phyloP scores from a whole-genome alignment of 495 filamentous ascomycete genomes.

The Aspergillus leporis region DNA sequence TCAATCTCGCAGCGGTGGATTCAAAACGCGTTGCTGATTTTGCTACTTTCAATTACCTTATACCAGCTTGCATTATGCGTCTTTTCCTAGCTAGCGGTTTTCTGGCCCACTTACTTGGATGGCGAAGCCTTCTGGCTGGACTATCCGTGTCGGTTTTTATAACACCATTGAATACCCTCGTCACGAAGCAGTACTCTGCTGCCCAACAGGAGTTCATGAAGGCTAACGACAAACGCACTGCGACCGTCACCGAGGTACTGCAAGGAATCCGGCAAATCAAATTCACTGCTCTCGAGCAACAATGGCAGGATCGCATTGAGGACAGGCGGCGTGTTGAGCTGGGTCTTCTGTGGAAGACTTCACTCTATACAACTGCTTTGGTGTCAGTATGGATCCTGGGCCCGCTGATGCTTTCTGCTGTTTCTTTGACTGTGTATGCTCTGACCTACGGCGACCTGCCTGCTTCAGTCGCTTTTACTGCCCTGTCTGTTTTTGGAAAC shows the following conservation, averaged over 20 bases:
- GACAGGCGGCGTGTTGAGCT: conserved; percentile 67
- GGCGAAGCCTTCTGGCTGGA: conserved; percentile 67
- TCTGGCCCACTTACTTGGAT: conserved; percentile 69
- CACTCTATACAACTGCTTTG: conserved; percentile 54
- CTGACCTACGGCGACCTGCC: conserved; percentile 59
- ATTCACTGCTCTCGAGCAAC: conserved; percentile 76
- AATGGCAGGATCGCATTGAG: conserved; percentile 78
- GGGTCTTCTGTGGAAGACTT: conserved; percentile 62
- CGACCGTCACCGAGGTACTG: conserved; percentile 75
- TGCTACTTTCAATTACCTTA: conserved; percentile 62
- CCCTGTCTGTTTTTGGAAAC: conserved; percentile 69
- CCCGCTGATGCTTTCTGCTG: conserved; percentile 71
- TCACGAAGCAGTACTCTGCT: conserved; percentile 64
- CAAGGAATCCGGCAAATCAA: conserved; percentile 88
- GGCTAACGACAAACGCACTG: conserved; percentile 74
- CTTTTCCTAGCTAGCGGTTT: conserved; percentile 66
- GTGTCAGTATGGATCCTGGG: conserved; percentile 72
- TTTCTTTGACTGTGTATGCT: conserved; percentile 70
- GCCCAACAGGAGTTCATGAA: conserved; percentile 78
- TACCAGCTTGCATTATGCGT: conserved; percentile 56
- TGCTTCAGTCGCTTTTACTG: conserved; percentile 79
- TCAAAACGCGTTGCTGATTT: conserved; percentile 73
- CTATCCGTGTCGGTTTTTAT: conserved; percentile 62
- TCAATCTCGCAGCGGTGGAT: conserved; percentile 81
- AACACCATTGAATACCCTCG: conserved; percentile 68